Conservation (phyloP, 139 green algal species). For the Asterochloris erici region DNA sequence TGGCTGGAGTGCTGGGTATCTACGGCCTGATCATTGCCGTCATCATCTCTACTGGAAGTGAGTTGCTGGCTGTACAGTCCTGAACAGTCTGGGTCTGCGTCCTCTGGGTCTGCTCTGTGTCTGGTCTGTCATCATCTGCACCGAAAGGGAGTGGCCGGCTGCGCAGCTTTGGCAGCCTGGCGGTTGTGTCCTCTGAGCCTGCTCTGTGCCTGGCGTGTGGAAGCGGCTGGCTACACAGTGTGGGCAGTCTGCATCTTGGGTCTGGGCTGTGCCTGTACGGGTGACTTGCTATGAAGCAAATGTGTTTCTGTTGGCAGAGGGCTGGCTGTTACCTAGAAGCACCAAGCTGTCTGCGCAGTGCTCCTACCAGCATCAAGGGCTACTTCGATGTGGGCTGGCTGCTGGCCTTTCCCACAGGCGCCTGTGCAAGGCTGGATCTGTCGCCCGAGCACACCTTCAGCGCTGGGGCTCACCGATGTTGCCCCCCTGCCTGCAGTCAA, state of each 20-base stretch:
- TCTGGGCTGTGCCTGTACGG: no score
- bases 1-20: conserved; percentile 99
- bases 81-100: not conserved
- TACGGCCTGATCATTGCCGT: conserved; percentile 99
- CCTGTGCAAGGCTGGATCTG: not conserved
- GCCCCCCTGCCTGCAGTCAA: conserved; percentile 60
- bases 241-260: no score
- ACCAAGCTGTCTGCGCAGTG: not conserved
- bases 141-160: not conserved
- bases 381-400: not conserved
- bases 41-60: conserved; percentile 95
- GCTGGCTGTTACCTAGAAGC: not conserved
- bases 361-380: not conserved
- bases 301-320: no score
- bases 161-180: no score
- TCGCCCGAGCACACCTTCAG: not conserved
- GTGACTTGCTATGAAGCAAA: no score
- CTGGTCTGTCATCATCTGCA: not conserved
- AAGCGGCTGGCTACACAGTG: no score
- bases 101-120: not conserved
- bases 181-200: no score
- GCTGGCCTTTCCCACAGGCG: not conserved
- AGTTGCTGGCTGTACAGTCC: conserved; percentile 1
- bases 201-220: no score
- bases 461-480: not conserved